These are phyloP conservation scores for Neurospora terricola DNA, from an alignment of 495 filamentous ascomycete species.

Conservation along the genomic window DNA sequence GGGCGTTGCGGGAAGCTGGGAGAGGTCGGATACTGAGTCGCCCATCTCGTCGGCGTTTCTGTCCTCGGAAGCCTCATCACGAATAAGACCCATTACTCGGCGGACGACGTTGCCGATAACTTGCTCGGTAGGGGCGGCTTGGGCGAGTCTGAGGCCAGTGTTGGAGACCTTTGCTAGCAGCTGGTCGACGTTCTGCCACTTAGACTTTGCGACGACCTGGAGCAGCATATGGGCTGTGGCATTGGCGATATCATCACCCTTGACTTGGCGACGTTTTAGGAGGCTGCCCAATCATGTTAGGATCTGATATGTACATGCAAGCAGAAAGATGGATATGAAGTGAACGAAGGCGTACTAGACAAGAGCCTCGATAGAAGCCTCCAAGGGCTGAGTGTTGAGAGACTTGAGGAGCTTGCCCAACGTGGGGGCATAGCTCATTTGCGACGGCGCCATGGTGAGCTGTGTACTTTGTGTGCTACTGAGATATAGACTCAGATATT, in stretches of 20 bases:
- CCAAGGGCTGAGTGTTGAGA: slow-evolving; percentile 57
- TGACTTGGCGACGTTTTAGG: slow-evolving; percentile 82
- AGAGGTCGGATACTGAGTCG: slow-evolving; percentile 25
- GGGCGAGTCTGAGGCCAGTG: slow-evolving; percentile 61
- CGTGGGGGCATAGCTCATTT: slow-evolving; percentile 49
- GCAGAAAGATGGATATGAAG: background rate
- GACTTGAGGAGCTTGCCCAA: slow-evolving; percentile 68
- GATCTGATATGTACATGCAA: background rate
- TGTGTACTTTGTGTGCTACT: background rate
- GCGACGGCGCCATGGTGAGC: slow-evolving; percentile 29
- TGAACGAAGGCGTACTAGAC: slow-evolving; percentile 53
- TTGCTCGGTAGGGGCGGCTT: slow-evolving; percentile 79
- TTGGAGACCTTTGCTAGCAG: slow-evolving; percentile 68
- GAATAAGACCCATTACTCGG: slow-evolving; percentile 78
- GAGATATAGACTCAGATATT: background rate
- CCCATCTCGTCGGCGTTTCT: slow-evolving; percentile 54
- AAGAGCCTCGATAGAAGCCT: slow-evolving; percentile 70
- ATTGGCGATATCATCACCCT: slow-evolving; percentile 74
- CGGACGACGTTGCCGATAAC: slow-evolving; percentile 90
- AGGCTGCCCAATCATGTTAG: slow-evolving; percentile 42
- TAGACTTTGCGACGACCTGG: slow-evolving; percentile 65
- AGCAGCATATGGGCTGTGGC: slow-evolving; percentile 83
- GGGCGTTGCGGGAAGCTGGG: slow-evolving; percentile 12
- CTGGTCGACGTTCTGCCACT: slow-evolving; percentile 60
- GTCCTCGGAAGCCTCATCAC: slow-evolving; percentile 81